phyloP scores from a whole-genome alignment of 805 yeast genomes.

The Metschnikowia matae region DNA sequence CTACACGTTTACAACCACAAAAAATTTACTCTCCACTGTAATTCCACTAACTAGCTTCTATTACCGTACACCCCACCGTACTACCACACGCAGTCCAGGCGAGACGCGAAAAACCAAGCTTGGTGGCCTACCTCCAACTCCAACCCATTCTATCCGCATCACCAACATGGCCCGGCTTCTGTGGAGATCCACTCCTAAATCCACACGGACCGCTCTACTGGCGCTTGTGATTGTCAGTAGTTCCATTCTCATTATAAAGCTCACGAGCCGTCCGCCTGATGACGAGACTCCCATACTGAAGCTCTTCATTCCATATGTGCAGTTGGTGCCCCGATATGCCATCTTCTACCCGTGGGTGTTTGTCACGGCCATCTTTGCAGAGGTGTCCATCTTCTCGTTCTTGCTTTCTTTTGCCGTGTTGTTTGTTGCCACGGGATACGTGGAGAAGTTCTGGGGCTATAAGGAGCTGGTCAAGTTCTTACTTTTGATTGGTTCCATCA shows the following conservation, averaged over 20 bases:
- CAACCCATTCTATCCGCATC: background rate
- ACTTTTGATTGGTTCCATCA: conserved; percentile 48
- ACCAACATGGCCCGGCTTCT: conserved; percentile 12
- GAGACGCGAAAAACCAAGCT: background rate
- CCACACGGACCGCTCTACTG: conserved; percentile 44
- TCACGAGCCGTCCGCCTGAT: conserved; percentile 11
- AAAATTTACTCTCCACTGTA: too few species aligned
- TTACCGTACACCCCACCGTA: too few species aligned
- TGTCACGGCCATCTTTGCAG: conserved; percentile 61
- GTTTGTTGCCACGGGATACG: conserved; percentile 40
- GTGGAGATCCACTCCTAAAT: conserved; percentile 34
- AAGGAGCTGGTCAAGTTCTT: conserved; percentile 49
- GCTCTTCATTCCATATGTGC: conserved; percentile 53
- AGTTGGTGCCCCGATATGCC: conserved; percentile 58
- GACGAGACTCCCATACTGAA: conserved; percentile 24
- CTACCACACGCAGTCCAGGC: too few species aligned
- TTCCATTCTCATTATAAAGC: conserved; percentile 40
- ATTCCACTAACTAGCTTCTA: too few species aligned
- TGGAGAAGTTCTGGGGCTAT: conserved; percentile 50
- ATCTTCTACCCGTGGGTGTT: conserved; percentile 62
- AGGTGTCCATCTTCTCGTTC: conserved; percentile 46
- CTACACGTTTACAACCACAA: too few species aligned
- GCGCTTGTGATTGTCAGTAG: conserved; percentile 38
- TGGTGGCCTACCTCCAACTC: background rate
- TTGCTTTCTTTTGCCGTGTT: conserved; percentile 36